Conservation (phyloP, 2,329 filamentous ascomycete genomes). For the Hyphodiscus sp. region DNA sequence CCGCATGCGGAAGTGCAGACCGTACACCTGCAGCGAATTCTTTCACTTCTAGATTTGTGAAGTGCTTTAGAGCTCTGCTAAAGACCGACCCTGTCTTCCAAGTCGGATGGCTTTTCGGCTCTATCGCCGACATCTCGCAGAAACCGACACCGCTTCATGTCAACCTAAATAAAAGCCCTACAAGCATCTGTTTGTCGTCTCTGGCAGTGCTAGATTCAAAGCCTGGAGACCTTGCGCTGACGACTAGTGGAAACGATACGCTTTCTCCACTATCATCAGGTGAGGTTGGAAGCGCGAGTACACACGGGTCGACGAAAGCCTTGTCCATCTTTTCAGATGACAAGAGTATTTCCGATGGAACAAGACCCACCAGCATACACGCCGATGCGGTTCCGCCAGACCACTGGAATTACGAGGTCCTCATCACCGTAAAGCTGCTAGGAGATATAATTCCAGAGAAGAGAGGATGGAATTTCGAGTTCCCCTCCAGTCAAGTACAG, state of each 20-base stretch:
- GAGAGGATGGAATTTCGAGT: background rate
- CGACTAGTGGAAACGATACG: background rate
- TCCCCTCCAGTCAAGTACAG: background rate
- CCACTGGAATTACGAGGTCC: conserved; percentile 2
- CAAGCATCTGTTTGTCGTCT: background rate
- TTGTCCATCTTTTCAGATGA: background rate
- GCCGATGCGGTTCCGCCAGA: background rate
- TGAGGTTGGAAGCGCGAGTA: background rate
- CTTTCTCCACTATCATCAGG: background rate
- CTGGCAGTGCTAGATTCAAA: background rate
- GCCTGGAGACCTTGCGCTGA: background rate
- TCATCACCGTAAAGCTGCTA: background rate
- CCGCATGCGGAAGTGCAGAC: background rate
- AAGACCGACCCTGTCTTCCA: background rate
- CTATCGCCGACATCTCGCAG: background rate
- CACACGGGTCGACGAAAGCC: background rate
- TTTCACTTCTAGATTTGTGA: background rate
- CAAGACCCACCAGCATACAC: background rate
- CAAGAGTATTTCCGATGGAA: background rate
- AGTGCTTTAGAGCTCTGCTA: background rate
- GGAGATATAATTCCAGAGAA: background rate
- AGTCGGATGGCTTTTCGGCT: background rate
- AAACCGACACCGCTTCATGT: background rate
- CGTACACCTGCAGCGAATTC: background rate
- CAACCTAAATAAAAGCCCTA: background rate